Evolutionary conservation across 441 rosid species (phyloP), one percentile per base, ranked within the genome.

Genomic region (Arabidopsis hybrid): DNA sequence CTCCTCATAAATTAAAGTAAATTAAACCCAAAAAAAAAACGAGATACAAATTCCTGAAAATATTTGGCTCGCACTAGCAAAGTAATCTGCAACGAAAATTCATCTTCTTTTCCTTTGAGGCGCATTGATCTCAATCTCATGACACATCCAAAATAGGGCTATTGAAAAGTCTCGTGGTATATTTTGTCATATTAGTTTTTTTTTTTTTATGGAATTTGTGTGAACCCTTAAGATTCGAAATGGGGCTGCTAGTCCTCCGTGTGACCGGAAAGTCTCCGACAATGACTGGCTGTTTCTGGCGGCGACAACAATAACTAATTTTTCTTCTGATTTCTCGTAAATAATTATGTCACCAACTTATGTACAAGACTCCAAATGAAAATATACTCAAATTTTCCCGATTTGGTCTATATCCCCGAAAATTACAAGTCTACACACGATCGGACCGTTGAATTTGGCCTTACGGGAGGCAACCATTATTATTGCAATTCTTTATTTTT

Each of bases 211-310:
- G 32, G 14, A 43, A 43, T 29, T n/a, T 11, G 66, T 59, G 74
- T 70, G 74, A 70, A 70, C 74, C 67, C 38, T 42, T 21, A 49
- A 70, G 59, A 59, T 70, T 69, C 49, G 6, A 46, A 8, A 60
- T 39, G 16, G 14, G 18, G 67, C 39, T n/a, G 32, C 32, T 29
- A 49, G 56, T 12, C 45, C 32, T 17, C 46, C 18, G 46, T 49
- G 49, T 40, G 67, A 50, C 67, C 50, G 17, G 60, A 12, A 39
- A 71, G 60, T 71, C 67, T 12, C 67, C 8, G 75, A 71, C 51
- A 50, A 50, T 4, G 75, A 60, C 67, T 49, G 3, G 11, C 6
- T 35, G 12, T 59, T 34, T 60, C 32, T 60, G 67, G 60, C 42
- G 67, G 50, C 42, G 59, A 42, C 40, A 50, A 26, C 35, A 60